Evolutionary conservation across 345 rosid genomes (phyloP), one percentile per base, ranked within the genome.

Genomic region (Adansonia digitata): DNA sequence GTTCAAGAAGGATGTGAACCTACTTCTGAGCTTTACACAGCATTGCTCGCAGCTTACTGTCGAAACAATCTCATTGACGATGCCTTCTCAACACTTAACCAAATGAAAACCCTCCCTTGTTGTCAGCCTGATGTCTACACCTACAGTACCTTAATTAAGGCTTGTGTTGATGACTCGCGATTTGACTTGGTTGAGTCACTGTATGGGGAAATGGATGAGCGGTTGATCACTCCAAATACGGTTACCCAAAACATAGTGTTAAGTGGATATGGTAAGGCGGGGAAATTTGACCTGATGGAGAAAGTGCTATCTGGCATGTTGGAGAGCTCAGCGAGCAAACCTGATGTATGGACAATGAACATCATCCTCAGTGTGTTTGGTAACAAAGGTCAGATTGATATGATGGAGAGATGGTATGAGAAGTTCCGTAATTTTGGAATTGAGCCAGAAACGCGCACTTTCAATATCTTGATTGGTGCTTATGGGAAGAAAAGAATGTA

Each of bases 281-380:
- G 91, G 13, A 86, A 86, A 71, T 92, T 80, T 77, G 97, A 92
- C 27, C 89, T 86, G 81, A 92, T 94, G 98, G 97, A 94, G 87
- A 85, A 76, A 75, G 89, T 92, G 29, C 80, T 94, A 26, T 86
- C 91, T 0, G 92, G 85, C 42, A 92, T 94, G 97, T 74, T 94
- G 7, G 90, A 86, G 82, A 89, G 78, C 80, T 74, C 79, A 3
- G 73, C 75, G 5, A 84, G 93, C 75, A 92, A 84, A 74, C 98
- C 97, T 5, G 97, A 94, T 82, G 93, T 92, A 62, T 94, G 98
- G 98, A 94, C 97, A 10, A 89, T 92, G 97, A 92, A 92, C 77
- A 83, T 81, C 39, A 85, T 94, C 51, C 90, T 94, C 46, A 84
- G 93, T 51, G 89, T 94, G 77, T 94, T 92, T 80, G 97, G 95